A percentile compares a stretch with the other conserved stretches of the same genome.
Conservation (phyloP, 2,329 filamentous ascomycete genomes). For the Microcyclospora tardicrescens region DNA sequence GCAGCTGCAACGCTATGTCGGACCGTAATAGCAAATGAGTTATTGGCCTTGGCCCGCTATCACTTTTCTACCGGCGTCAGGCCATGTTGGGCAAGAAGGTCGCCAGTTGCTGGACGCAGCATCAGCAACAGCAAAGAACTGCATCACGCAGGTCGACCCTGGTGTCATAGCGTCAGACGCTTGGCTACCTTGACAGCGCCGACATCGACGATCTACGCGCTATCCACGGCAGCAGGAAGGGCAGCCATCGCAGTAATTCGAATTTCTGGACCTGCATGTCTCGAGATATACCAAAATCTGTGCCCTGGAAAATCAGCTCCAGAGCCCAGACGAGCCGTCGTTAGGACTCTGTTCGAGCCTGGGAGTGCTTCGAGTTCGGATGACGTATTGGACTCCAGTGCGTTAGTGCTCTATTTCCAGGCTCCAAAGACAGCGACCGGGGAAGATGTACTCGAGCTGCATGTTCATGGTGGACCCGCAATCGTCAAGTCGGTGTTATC, state of each 20-base stretch:
- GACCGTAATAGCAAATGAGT: too few species aligned
- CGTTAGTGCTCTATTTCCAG: slow-evolving; percentile 73
- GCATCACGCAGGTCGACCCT: too few species aligned
- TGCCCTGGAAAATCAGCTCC: slow-evolving; percentile 44
- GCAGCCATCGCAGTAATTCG: slow-evolving; percentile 86
- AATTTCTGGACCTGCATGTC: slow-evolving; percentile 66
- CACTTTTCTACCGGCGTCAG: too few species aligned
- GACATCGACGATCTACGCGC: slow-evolving; percentile 66
- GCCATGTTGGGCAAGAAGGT: too few species aligned
- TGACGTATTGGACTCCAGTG: slow-evolving; percentile 57
- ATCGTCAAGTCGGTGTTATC: slow-evolving; percentile 75
- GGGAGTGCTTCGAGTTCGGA: slow-evolving; percentile 24
- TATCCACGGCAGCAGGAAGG: slow-evolving; percentile 74
- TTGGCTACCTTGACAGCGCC: not conserved
- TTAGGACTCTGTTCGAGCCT: slow-evolving; percentile 62
- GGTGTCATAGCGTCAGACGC: not conserved
- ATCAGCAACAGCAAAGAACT: too few species aligned
- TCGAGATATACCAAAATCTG: slow-evolving; percentile 50
- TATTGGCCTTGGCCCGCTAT: too few species aligned
- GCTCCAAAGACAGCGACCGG: slow-evolving; percentile 74
- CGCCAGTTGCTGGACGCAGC: too few species aligned
- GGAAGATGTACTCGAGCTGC: slow-evolving; percentile 82
- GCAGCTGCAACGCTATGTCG: too few species aligned
- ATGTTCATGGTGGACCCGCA: slow-evolving; percentile 84
- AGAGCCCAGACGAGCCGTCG: slow-evolving; percentile 50